Percentiles rank a stretch among this genome's conserved stretches.
Evolutionary conservation across 306 rosid genomes (phyloP).

Genomic region (Prunus kanzakura): DNA sequence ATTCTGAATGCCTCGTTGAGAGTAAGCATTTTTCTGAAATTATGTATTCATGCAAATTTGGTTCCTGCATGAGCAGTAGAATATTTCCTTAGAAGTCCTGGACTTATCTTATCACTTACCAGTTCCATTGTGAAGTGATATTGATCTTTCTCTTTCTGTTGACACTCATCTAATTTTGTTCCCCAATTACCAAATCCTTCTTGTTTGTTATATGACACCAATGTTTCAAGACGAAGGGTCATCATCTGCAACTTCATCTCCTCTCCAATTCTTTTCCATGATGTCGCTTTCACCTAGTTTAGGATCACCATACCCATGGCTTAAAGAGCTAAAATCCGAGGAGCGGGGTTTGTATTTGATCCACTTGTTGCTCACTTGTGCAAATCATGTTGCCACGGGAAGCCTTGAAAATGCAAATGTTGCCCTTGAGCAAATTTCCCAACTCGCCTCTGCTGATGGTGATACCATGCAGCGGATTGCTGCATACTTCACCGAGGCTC

Average conservation of each 20-base stretch:
- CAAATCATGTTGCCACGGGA: slow-evolving; percentile 69
- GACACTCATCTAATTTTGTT: slow-evolving; percentile 8
- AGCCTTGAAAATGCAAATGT: slow-evolving; percentile 71
- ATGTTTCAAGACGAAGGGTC: slow-evolving; percentile 76
- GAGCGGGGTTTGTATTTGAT: slow-evolving; percentile 78
- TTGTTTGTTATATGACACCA: slow-evolving; percentile 37
- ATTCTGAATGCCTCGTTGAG: background rate
- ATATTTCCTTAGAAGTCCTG: slow-evolving; percentile 1
- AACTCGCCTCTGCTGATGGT: slow-evolving; percentile 69
- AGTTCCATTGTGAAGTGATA: background rate
- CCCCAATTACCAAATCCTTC: slow-evolving; percentile 25
- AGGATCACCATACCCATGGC: slow-evolving; percentile 72
- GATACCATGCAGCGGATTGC: slow-evolving; percentile 92
- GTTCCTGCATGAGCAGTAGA: background rate
- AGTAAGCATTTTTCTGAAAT: background rate
- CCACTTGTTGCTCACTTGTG: slow-evolving; percentile 73
- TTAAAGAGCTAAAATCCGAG: slow-evolving; percentile 67
- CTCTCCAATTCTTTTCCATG: slow-evolving; percentile 59
- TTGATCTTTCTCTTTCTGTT: background rate
- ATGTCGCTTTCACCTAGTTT: slow-evolving; percentile 64
- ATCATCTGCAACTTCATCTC: slow-evolving; percentile 59
- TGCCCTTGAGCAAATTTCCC: slow-evolving; percentile 79
- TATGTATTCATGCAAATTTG: slow-evolving; percentile 4
- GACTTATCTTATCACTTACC: slow-evolving; percentile 4
- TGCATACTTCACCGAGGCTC: slow-evolving; percentile 72